phyloP scores from a whole-genome alignment of 345 rosid genomes.

The Eucalyptus viminalis region DNA sequence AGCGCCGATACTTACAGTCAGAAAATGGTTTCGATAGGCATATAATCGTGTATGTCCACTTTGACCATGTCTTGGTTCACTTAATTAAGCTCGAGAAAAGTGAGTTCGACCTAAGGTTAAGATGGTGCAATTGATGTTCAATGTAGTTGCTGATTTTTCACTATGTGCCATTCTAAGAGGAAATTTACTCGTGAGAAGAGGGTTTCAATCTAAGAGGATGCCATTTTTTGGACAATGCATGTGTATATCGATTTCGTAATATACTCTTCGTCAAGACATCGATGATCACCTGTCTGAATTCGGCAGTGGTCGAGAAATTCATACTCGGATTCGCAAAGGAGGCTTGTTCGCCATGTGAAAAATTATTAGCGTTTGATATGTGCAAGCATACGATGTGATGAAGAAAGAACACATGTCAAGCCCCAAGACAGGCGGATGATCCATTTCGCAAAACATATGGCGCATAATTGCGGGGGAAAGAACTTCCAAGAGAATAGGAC shows the following conservation, averaged over 20 bases:
- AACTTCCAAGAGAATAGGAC: not conserved
- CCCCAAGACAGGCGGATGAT: not conserved
- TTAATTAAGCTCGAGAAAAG: not conserved
- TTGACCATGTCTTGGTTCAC: not conserved
- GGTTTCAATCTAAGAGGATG: not conserved
- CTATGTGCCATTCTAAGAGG: not conserved
- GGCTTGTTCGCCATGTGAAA: not conserved
- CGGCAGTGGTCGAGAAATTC: not conserved
- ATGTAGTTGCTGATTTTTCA: accelerated
- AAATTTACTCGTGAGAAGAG: not conserved
- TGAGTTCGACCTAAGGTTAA: not conserved
- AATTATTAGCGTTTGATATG: not conserved
- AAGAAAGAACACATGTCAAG: not conserved
- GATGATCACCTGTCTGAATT: not conserved
- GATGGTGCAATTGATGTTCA: accelerated
- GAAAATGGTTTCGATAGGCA: not conserved
- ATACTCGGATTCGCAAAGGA: not conserved
- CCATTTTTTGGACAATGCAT: not conserved
- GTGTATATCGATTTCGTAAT: not conserved
- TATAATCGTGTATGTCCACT: not conserved
- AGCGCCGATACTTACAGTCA: not conserved
- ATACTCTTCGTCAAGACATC: not conserved
- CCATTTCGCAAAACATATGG: not conserved
- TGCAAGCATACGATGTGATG: not conserved
- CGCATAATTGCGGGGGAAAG: not conserved